Percentiles rank a stretch among this genome's conserved stretches.
phyloP scores from a whole-genome alignment of 1,139 yeast genomes.

The Taphrina sp. region DNA sequence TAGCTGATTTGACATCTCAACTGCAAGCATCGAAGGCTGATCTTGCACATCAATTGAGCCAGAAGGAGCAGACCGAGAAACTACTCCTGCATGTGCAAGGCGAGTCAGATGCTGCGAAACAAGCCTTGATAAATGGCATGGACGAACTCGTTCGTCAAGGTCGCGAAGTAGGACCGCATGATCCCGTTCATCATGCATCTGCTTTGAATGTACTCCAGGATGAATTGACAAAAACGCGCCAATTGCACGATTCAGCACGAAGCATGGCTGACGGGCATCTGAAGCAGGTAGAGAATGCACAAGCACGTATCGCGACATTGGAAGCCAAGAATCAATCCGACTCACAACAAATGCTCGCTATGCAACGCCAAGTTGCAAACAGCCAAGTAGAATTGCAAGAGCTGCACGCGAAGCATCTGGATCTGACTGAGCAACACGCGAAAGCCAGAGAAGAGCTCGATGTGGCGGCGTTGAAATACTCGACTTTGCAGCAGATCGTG shows the following conservation, averaged over 20 bases:
- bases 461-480: slow-evolving; percentile 20
- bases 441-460: slow-evolving; percentile 28
- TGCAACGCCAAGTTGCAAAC: slow-evolving; percentile 21
- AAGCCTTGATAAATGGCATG: slow-evolving; percentile 11
- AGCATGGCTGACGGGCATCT: slow-evolving; percentile 4
- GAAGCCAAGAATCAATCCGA: slow-evolving; percentile 8
- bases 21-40: slow-evolving; percentile 13
- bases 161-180: slow-evolving; percentile 18
- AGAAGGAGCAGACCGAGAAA: slow-evolving; percentile 14
- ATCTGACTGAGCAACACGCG: neutral
- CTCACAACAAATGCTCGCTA: slow-evolving; percentile 16
- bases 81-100: slow-evolving; percentile 4
- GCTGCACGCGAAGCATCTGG: slow-evolving; percentile 18
- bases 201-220: slow-evolving; percentile 8
- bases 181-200: slow-evolving; percentile 11
- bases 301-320: slow-evolving; percentile 18
- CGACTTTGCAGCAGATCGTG: slow-evolving; percentile 27
- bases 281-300: slow-evolving; percentile 16
- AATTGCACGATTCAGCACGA: slow-evolving; percentile 6
- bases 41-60: neutral
- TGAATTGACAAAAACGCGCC: slow-evolving; percentile 4
- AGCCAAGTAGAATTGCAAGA: slow-evolving; percentile 15
- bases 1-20: slow-evolving; percentile 6
- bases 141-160: slow-evolving; percentile 3
- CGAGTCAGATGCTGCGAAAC: slow-evolving; percentile 10